A percentile compares a stretch with the other conserved stretches of the same genome.
These are phyloP conservation scores for Vitis hybrid DNA, from an alignment of 177 flowering plant species.

Conservation along the genomic window DNA sequence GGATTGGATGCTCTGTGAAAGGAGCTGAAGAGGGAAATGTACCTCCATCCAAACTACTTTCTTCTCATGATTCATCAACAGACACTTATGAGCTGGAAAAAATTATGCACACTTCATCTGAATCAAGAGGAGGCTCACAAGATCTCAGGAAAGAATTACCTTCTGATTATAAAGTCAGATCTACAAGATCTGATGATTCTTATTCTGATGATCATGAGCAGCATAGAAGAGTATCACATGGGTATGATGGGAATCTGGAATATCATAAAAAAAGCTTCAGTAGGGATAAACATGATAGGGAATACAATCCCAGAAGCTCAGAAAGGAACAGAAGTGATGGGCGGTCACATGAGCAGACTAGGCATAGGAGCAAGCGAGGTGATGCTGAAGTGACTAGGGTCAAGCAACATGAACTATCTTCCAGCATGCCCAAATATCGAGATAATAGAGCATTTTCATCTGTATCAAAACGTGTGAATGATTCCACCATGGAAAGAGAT, in stretches of 20 bases:
- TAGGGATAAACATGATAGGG: slow-evolving; percentile 13
- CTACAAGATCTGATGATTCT: slow-evolving; percentile 16
- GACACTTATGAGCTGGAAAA: slow-evolving; percentile 19
- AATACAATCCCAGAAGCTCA: slow-evolving; percentile 20
- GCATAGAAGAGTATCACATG: slow-evolving; percentile 19
- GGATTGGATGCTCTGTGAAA: slow-evolving; percentile 58
- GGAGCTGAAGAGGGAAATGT: slow-evolving; percentile 32
- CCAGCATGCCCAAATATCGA: slow-evolving; percentile 27
- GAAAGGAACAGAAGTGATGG: slow-evolving; percentile 12
- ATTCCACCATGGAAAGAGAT: slow-evolving; percentile 16
- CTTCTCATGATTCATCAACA: slow-evolving; percentile 10
- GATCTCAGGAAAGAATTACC: slow-evolving; percentile 18
- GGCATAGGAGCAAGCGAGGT: slow-evolving; percentile 29
- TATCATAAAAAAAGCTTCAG: slow-evolving; percentile 19
- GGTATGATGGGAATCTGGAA: slow-evolving; percentile 21
- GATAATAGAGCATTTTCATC: slow-evolving; percentile 31
- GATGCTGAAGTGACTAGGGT: slow-evolving; percentile 21
- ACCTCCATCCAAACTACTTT: slow-evolving; percentile 19
- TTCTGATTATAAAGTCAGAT: slow-evolving; percentile 12
- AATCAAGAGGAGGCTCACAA: slow-evolving; percentile 15
- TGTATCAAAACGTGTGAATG: slow-evolving; percentile 13
- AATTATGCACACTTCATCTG: slow-evolving; percentile 21
- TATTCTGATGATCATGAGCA: slow-evolving; percentile 19
- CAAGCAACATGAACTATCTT: slow-evolving; percentile 30
- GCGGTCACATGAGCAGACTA: slow-evolving; percentile 23